Conservation (phyloP, 345 rosid species). For the Syzygium oleosum region DNA sequence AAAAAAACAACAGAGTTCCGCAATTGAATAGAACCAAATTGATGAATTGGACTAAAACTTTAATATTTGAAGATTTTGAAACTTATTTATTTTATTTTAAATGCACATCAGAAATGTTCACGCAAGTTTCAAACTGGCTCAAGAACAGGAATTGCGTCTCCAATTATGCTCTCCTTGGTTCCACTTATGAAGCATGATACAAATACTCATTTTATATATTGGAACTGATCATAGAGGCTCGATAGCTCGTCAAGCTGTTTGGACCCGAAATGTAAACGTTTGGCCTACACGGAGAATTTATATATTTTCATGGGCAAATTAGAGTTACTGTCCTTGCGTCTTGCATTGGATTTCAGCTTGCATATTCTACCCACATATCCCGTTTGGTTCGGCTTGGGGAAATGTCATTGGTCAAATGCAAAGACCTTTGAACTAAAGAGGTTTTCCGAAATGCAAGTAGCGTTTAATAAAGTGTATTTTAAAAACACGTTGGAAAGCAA, state of each 20-base stretch:
- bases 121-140: accelerated
- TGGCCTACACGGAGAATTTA: neutral
- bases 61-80: neutral
- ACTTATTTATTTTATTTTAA: neutral
- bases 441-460: too few relatives aligned
- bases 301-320: neutral
- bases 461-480: too few relatives aligned
- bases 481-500: too few relatives aligned
- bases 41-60: neutral
- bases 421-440: too few relatives aligned
- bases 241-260: neutral
- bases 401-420: too few relatives aligned
- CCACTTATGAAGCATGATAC: neutral
- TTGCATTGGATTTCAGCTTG: neutral
- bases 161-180: neutral
- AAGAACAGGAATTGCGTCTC: neutral
- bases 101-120: neutral
- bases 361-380: neutral
- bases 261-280: neutral
- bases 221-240: neutral
- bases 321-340: neutral
- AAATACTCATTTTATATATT: neutral
- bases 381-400: too few relatives aligned
- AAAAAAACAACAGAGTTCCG: neutral
- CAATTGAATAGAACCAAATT: neutral